Evolutionary conservation across 331 rosid genomes (phyloP).

Genomic region (Malus hybrid): DNA sequence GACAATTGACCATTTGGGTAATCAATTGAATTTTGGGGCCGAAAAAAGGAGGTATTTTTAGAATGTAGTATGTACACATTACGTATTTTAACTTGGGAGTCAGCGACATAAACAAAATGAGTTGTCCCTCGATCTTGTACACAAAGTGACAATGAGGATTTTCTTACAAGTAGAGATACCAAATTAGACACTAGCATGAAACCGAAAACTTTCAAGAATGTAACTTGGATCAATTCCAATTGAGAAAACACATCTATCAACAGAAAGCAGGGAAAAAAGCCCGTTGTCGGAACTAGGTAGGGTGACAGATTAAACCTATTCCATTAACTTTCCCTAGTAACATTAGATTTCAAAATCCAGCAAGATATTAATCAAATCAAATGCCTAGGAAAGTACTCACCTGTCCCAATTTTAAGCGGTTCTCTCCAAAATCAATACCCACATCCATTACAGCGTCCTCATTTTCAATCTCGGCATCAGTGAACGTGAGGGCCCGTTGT

Average conservation of each 20-base stretch:
- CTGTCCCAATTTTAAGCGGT: conserved; percentile 25
- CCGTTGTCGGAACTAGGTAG: background rate
- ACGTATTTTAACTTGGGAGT: background rate
- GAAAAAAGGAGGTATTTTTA: too few relatives aligned
- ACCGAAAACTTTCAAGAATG: background rate
- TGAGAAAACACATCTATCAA: background rate
- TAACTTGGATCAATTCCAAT: background rate
- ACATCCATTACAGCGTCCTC: conserved; percentile 25
- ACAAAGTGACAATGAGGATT: background rate
- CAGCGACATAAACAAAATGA: background rate
- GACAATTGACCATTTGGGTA: background rate
- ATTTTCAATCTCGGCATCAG: conserved; percentile 83
- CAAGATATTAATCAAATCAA: background rate
- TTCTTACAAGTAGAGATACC: background rate
- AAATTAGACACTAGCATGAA: background rate
- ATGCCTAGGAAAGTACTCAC: conserved; percentile 13
- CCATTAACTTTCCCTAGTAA: background rate
- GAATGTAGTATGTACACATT: background rate
- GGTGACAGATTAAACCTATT: background rate
- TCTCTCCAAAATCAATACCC: conserved; percentile 17
- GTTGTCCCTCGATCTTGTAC: background rate
- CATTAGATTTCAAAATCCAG: background rate
- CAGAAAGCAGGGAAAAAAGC: background rate
- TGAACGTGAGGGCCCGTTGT: conserved; percentile 75
- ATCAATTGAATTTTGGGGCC: background rate